phyloP scores from a whole-genome alignment of 176 grass and related monocot genomes.

The Triticum urartu region DNA sequence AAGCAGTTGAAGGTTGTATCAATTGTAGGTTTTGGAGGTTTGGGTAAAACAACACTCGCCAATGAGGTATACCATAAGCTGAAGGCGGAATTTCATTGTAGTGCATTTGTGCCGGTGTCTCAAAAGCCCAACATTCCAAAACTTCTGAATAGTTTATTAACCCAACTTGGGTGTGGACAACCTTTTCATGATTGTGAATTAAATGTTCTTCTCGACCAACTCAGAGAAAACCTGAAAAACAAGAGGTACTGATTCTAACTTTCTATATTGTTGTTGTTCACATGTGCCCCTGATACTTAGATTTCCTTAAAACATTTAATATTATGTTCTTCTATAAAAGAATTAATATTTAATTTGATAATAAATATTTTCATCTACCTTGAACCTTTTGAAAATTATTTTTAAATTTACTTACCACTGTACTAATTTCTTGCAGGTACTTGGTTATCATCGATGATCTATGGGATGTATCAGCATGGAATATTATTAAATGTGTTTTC shows the following conservation, averaged over 20 bases:
- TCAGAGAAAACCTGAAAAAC: not conserved
- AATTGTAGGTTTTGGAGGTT: too few relatives aligned
- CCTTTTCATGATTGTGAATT: not conserved
- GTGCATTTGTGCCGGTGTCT: too few relatives aligned
- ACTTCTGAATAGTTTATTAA: not conserved
- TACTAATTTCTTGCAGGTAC: not conserved
- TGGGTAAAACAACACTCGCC: too few relatives aligned
- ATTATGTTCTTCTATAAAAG: not conserved
- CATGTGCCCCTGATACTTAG: not conserved
- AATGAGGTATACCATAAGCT: too few relatives aligned
- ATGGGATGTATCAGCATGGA: not conserved
- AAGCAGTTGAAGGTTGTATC: too few relatives aligned
- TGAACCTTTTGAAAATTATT: not conserved
- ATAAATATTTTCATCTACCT: not conserved
- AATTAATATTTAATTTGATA: not conserved
- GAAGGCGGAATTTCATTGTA: too few relatives aligned
- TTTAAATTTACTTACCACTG: not conserved
- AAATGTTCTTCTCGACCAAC: not conserved
- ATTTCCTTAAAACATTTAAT: not conserved
- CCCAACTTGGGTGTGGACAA: not conserved
- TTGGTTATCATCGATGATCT: not conserved
- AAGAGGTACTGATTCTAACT: not conserved
- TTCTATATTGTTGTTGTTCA: not conserved
- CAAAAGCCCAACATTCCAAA: not conserved
- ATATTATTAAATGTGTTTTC: conserved; percentile 2